Evolutionary conservation across 805 yeast genomes (phyloP).

Genomic region (Zygoascus flipseniorum): DNA sequence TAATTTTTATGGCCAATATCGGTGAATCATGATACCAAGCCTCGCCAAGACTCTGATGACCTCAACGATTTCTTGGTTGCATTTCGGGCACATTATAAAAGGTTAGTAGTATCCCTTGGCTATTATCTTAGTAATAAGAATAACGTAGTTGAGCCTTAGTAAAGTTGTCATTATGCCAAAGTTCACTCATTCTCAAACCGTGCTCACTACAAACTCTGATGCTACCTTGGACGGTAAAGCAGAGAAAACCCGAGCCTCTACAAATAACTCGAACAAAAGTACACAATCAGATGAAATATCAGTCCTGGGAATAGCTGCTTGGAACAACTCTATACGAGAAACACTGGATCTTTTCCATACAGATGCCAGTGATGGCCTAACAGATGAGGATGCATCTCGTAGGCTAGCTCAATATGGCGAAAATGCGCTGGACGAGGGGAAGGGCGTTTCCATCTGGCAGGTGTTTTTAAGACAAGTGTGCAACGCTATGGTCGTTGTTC

Average conservation of each 20-base stretch:
- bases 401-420: slow-evolving; percentile 38
- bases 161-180: too few species aligned
- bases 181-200: too few species aligned
- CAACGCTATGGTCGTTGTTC: slow-evolving; percentile 72
- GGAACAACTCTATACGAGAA: slow-evolving; percentile 26
- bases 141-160: too few species aligned
- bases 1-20: too few species aligned
- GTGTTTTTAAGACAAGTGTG: slow-evolving; percentile 60
- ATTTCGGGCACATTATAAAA: too few species aligned
- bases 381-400: slow-evolving; percentile 27
- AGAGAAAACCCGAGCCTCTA: background rate
- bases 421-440: slow-evolving; percentile 54
- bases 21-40: too few species aligned
- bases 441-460: slow-evolving; percentile 42
- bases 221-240: background rate
- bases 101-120: too few species aligned
- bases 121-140: too few species aligned
- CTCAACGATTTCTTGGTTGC: too few species aligned
- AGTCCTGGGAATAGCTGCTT: slow-evolving; percentile 10
- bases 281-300: background rate
- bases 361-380: slow-evolving; percentile 41
- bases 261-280: background rate
- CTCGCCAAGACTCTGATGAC: too few species aligned
- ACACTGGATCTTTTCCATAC: slow-evolving; percentile 36
- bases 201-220: background rate